Base-by-base conservation (phyloP, 371 early-diverging fungal species). In the Saksenaea oblongispora region DNA sequence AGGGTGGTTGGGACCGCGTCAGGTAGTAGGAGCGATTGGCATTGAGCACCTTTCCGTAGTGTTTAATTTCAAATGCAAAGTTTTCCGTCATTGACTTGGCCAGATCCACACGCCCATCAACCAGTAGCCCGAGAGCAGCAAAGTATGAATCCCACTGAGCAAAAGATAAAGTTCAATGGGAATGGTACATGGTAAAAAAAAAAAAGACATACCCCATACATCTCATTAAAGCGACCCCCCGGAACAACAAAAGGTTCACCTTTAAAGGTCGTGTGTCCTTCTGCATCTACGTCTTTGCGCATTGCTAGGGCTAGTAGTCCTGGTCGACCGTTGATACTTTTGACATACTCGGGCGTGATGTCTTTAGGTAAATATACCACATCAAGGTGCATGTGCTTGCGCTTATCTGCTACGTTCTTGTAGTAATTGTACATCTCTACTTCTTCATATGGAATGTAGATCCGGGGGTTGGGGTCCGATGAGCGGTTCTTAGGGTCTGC, bases 171-270 rank as follows among this genome's bases (percentile, higher is more conserved):
- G 39, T 39, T 39, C 15, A 39, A 14, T 26, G 22, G 17, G n/a
- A n/a, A n/a, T n/a, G n/a, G n/a, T n/a, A n/a, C n/a, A n/a, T 18
- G 44, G 44, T 44, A 2, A 22, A 44, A 47, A 5, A 26, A 47
- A n/a, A 47, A 17, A 14, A 3, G 1, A 41, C 42, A 5, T 47
- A 47, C 51, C 2, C 98, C 98, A 71, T 98, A 98, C 93, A 95
- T 96, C 79, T 98, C 99, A 74, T 98, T 98, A 82, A 98, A 98
- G 0, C 99, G 84, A 5, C 99, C 99, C 28, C 99, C 99, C 1
- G 98, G 99, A 0, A 98, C 98, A 7, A 96, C 94, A 74, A 97
- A 98, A 0, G 96, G 96, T 17, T 92, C 90, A 3, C 96, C 96
- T 13, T 76, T 75, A 55, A 88, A 72, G 1, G 76, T 78, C 14